A percentile compares a stretch with the other conserved stretches of the same genome.
phyloP scores from a whole-genome alignment of 176 grass and related monocot species.

The Aegilops bicornis region DNA sequence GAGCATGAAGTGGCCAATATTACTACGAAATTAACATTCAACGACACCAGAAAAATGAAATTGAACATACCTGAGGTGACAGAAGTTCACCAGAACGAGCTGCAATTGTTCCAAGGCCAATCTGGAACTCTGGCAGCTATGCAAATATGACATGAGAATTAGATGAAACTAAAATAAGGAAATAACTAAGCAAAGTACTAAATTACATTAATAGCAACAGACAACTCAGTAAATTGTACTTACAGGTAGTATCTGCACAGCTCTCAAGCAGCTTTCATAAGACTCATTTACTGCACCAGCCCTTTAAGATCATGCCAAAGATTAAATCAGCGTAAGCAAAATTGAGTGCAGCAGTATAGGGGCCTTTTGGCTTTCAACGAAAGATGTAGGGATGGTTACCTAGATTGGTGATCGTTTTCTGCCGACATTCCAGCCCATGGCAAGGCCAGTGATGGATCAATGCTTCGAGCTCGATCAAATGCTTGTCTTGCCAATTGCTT shows the following conservation, averaged over 20 bases:
- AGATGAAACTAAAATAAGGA: neutral
- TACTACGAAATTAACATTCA: neutral
- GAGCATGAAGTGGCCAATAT: constrained; percentile 4
- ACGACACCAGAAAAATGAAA: neutral
- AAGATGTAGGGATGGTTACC: constrained; percentile 27
- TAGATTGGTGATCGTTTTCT: constrained; percentile 44
- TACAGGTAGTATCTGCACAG: constrained; percentile 92
- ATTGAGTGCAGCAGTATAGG: neutral
- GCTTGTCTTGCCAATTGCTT: constrained; percentile 74
- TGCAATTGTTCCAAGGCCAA: constrained; percentile 86
- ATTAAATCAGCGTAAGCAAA: constrained; percentile 35
- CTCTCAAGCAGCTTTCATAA: constrained; percentile 89
- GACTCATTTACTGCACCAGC: constrained; percentile 52
- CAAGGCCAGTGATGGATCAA: constrained; percentile 89
- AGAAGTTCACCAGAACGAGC: constrained; percentile 60
- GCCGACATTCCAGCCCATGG: constrained; percentile 94
- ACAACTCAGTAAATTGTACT: constrained; percentile 31
- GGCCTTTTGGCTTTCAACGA: neutral
- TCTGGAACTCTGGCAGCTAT: constrained; percentile 85
- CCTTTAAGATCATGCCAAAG: constrained; percentile 47
- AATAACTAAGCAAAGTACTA: neutral
- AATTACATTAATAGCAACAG: neutral
- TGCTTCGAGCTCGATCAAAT: constrained; percentile 94
- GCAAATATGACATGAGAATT: constrained; percentile 35
- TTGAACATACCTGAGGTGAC: constrained; percentile 68